Evolutionary conservation across 192 early-diverging fungal genomes (phyloP).

Genomic region (Pecoramyces ruminantium): DNA sequence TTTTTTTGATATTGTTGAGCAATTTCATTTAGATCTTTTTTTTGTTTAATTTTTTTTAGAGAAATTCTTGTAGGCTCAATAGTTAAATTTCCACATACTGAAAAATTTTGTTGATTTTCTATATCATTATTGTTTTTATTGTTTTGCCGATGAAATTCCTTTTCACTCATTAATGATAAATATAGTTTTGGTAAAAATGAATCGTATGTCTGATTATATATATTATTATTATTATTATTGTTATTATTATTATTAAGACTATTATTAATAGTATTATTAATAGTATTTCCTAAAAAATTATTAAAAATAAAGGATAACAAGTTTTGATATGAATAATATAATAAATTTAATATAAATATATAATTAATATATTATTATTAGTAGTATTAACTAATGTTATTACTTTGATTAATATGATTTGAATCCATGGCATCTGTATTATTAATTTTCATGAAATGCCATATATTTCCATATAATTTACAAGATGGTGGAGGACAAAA

Average conservation of each 20-base stretch:
- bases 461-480: background rate
- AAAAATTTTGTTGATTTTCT: background rate
- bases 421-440: background rate
- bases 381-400: too few species aligned
- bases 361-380: too few species aligned
- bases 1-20: background rate
- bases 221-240: background rate
- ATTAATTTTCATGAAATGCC: background rate
- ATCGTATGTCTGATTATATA: background rate
- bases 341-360: too few species aligned
- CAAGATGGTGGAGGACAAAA: background rate
- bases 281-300: background rate
- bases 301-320: too few species aligned
- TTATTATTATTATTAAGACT: too few species aligned
- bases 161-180: background rate
- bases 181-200: background rate
- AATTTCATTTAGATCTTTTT: background rate
- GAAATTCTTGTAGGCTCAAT: background rate
- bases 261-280: too few species aligned
- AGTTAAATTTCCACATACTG: background rate
- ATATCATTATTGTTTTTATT: background rate
- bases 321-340: too few species aligned
- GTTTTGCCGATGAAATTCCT: background rate
- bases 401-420: too few species aligned
- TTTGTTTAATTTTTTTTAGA: background rate